Conservation (phyloP, 2,329 filamentous ascomycete species). For the Didymosphaeria variabile region DNA sequence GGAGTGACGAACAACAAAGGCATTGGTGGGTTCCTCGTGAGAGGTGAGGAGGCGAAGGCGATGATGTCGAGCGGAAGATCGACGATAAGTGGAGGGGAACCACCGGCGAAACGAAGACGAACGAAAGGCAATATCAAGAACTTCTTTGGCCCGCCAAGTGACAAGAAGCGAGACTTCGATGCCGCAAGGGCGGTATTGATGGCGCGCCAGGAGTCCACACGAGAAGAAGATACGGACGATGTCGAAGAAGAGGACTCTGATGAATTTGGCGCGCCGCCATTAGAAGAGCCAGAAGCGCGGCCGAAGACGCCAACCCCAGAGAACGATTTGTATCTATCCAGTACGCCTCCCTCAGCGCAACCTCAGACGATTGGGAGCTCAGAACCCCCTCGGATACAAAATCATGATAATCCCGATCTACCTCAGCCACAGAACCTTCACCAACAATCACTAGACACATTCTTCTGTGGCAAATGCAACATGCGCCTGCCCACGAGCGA, state of each 20-base stretch:
- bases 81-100: slow-evolving; percentile 25
- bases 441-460: slow-evolving; percentile 44
- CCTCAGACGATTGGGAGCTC: slow-evolving; percentile 21
- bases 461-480: slow-evolving; percentile 72
- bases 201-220: slow-evolving; percentile 37
- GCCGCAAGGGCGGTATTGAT: slow-evolving; percentile 42
- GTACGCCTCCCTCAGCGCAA: slow-evolving; percentile 47
- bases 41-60: slow-evolving; percentile 65
- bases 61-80: slow-evolving; percentile 41
- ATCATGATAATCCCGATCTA: slow-evolving; percentile 5
- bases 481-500: slow-evolving; percentile 66
- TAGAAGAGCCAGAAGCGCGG: slow-evolving; percentile 24
- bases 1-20: slow-evolving; percentile 83
- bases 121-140: slow-evolving; percentile 49
- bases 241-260: slow-evolving; percentile 29
- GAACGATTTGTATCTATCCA: slow-evolving; percentile 20
- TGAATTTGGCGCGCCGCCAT: slow-evolving; percentile 20
- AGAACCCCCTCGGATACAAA: slow-evolving; percentile 13
- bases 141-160: slow-evolving; percentile 46
- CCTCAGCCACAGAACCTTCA: slow-evolving; percentile 19
- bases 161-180: slow-evolving; percentile 45
- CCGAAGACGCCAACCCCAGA: slow-evolving; percentile 28
- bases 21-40: slow-evolving; percentile 86
- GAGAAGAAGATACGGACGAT: slow-evolving; percentile 34
- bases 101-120: slow-evolving; percentile 40